Conservation (phyloP, 192 early-diverging fungal species). For the Backusella psychrophila region DNA sequence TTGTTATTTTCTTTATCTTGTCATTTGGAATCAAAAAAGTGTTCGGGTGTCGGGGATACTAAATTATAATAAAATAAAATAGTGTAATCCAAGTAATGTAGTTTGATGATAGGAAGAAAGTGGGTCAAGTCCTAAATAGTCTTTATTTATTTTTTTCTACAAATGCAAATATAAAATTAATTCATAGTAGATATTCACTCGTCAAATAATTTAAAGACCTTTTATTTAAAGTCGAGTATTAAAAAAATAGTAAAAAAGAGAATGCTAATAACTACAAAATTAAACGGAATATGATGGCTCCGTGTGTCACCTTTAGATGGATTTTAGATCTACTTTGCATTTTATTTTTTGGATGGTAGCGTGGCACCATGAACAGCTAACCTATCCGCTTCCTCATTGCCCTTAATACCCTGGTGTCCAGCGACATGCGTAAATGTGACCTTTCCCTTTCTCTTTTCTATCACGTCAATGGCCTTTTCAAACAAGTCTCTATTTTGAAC, state of each 20-base stretch:
- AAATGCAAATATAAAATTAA: too few species aligned
- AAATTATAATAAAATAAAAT: too few species aligned
- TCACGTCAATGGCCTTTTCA: constrained; percentile 42
- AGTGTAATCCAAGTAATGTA: too few species aligned
- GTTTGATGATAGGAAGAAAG: too few species aligned
- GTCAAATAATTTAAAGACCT: too few species aligned
- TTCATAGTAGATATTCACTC: too few species aligned
- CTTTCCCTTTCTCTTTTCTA: constrained; percentile 39
- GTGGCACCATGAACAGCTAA: constrained; percentile 74
- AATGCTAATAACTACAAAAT: neutral
- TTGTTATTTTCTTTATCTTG: too few species aligned
- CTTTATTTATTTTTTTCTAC: too few species aligned
- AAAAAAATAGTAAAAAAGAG: neutral
- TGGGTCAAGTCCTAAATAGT: too few species aligned
- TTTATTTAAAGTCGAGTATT: too few species aligned
- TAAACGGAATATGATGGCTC: neutral
- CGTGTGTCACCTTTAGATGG: neutral
- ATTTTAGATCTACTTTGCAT: neutral
- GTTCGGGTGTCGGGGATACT: too few species aligned
- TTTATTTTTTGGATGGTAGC: neutral
- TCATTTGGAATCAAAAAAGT: too few species aligned
- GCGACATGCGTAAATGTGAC: constrained; percentile 58
- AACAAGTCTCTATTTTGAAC: constrained; percentile 86
- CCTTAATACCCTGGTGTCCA: constrained; percentile 67
- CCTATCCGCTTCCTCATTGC: constrained; percentile 80